Conservation (phyloP, 768 basidiomycete species). For the Kwoniella botswanensis region DNA sequence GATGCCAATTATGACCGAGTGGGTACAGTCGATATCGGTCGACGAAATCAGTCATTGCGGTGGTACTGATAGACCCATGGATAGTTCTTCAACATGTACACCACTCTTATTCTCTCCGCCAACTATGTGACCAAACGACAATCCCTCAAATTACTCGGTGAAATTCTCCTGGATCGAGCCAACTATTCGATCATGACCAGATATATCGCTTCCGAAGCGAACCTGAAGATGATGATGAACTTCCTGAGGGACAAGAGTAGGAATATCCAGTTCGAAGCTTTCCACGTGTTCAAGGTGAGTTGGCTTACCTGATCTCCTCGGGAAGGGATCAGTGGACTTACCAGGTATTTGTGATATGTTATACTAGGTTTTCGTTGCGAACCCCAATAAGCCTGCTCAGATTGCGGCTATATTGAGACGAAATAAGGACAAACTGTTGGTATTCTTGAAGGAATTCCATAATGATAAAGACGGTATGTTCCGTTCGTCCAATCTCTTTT, state of each 20-base stretch:
- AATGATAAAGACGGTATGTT: constrained; percentile 89
- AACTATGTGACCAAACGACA: constrained; percentile 99
- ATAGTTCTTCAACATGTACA: constrained; percentile 95
- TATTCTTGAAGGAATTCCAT: constrained; percentile 90
- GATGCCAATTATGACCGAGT: constrained; percentile 97
- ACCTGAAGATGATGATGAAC: constrained; percentile 99
- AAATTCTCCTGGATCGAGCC: constrained; percentile 94
- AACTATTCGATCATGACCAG: constrained; percentile 99
- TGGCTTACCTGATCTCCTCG: not conserved
- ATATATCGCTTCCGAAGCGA: constrained; percentile 92
- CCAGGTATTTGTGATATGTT: not conserved
- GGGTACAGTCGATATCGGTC: constrained; percentile 48
- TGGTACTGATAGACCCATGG: not conserved
- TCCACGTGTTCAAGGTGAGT: constrained; percentile 98
- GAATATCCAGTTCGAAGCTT: constrained; percentile 99
- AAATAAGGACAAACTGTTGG: constrained; percentile 91
- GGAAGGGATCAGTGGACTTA: not conserved
- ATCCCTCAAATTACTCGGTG: constrained; percentile 94
- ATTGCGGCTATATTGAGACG: constrained; percentile 87
- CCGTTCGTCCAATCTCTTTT: not conserved
- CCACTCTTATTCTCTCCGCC: constrained; percentile 84
- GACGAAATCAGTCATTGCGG: not conserved
- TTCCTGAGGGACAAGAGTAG: constrained; percentile 96
- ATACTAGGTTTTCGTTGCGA: constrained; percentile 92
- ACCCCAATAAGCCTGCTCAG: constrained; percentile 97